Evolutionary conservation across 2,329 filamentous ascomycete species (phyloP), one percentile per base, ranked within the genome.

Genomic region (Microcera coccophila): DNA sequence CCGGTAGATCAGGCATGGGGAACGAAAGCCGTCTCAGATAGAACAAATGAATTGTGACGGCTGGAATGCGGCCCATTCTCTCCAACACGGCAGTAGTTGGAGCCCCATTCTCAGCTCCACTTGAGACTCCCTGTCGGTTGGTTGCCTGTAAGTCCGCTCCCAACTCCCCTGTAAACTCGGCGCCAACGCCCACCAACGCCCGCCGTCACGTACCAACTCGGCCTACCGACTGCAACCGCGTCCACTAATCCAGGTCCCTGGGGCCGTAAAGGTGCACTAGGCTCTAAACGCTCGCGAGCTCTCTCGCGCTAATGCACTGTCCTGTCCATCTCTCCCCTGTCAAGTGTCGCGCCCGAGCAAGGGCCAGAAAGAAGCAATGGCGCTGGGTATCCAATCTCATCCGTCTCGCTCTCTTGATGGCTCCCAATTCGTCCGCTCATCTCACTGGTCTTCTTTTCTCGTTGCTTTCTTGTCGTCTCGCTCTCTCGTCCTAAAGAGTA

Each of bases 211-310:
- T n/a, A n/a, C n/a, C n/a, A n/a, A n/a, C n/a, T n/a, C n/a, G n/a
- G n/a, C n/a, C n/a, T 52, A 55, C 50, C 49, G 52, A 36, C 28
- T 33, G 49, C 41, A 39, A 54, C 48, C 29, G 22, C 34, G 16
- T 34, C 44, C 45, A 32, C 44, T 42, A 51, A 47, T 38, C 33
- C 31, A 36, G 47, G 53, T 55, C 47, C 52, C 52, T 53, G 48
- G 28, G 33, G 20, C 42, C 29, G 35, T 35, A 37, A 28, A 24
- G n/a, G n/a, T n/a, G n/a, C n/a, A n/a, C n/a, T n/a, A n/a, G n/a
- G 22, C 22, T 26, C 22, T 12, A 26, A 26, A 26, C 22, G 22
- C 29, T n/a, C 15, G 29, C 29, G 15, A 32, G 29, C 33, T 19
- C 33, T 35, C 16, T n/a, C 33, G 33, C 33, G 33, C 33, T 35